Percentiles rank a stretch among this genome's conserved stretches.
phyloP scores from a whole-genome alignment of 768 basidiomycete species.

The Mycena leptocephala region DNA sequence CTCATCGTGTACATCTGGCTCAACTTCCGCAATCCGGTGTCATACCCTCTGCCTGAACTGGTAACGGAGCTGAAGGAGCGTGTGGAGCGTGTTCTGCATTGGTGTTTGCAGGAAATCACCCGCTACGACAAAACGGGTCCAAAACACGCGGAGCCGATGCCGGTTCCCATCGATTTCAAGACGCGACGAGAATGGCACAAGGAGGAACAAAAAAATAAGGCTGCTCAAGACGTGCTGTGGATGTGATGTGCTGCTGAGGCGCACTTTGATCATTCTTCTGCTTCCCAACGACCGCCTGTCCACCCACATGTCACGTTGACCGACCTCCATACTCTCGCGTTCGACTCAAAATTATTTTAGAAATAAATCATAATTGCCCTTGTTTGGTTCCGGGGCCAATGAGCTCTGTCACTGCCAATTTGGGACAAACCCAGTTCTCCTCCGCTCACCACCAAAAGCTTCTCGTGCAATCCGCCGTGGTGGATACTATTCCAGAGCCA shows the following conservation, averaged over 20 bases:
- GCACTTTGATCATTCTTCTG: too few relatives aligned
- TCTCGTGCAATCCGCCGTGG: not conserved
- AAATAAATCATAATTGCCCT: not conserved
- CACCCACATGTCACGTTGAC: too few relatives aligned
- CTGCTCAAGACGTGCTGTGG: too few relatives aligned
- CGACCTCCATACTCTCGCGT: not conserved
- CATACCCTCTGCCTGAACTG: slow-evolving; percentile 71
- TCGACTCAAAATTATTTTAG: slow-evolving; percentile 1
- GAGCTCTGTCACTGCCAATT: not conserved
- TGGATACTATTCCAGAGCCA: not conserved
- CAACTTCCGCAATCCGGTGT: slow-evolving; percentile 75
- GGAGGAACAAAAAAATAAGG: not conserved
- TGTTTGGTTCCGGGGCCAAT: not conserved
- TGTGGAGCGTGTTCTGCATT: slow-evolving; percentile 80
- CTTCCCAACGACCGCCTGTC: too few relatives aligned
- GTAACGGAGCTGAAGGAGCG: slow-evolving; percentile 72
- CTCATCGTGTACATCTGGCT: slow-evolving; percentile 91
- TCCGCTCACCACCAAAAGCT: slow-evolving; percentile 1
- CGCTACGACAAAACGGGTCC: not conserved
- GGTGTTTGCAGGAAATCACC: slow-evolving; percentile 66
- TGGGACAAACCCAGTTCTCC: not conserved
- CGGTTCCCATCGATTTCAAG: slow-evolving; percentile 18
- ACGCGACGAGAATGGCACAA: not conserved
- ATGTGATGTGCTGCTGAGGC: too few relatives aligned
- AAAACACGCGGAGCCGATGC: not conserved